Evolutionary conservation across 148 eudicot species (phyloP), one percentile per base, ranked within the genome.

Genomic region (Heliamphora exappendiculata): DNA sequence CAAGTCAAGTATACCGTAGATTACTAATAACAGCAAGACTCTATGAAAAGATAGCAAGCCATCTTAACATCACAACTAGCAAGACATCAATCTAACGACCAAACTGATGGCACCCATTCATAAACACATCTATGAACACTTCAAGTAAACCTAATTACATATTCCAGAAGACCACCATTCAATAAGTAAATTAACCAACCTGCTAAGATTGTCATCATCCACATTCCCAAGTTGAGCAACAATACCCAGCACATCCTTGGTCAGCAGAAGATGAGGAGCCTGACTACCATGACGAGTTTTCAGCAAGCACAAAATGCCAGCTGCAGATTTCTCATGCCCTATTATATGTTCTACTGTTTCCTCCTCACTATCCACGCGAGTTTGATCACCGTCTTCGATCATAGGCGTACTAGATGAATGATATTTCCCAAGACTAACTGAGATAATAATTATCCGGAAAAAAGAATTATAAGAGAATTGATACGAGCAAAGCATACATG

Each of bases 181-280:
- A n/a, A n/a, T n/a, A n/a, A n/a, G n/a, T n/a, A n/a, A n/a, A n/a
- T n/a, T n/a, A n/a, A 81, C 86, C 69, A 76, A 91, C 98, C 98
- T 87, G 92, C 94, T 87, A 76, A 93, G 88, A 75, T 86, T 88
- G 47, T 85, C 90, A 82, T 93, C 92, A 67, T 89, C 91, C 37
- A 89, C 83, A 75, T 86, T 86, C 37, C 92, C 94, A 70, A 93
- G 91, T 70, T 80, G 86, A 24, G 92, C 94, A 81, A 93, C 98
- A 81, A 90, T 70, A 60, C 97, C 98, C 69, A 93, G 55, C 73
- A 93, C 85, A 82, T 91, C 91, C 73, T 89, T 83, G 17, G 77
- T 79, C 53, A 74, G 51, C 45, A 70, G 31, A 44, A 78, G 82
- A 81, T 82, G 77, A 33, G 86, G 67, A 73, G 68, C 77, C 68